A percentile compares a stretch with the other conserved stretches of the same genome.
Evolutionary conservation across 2,329 filamentous ascomycete genomes (phyloP).

Genomic region (Trichoderma asperellum): DNA sequence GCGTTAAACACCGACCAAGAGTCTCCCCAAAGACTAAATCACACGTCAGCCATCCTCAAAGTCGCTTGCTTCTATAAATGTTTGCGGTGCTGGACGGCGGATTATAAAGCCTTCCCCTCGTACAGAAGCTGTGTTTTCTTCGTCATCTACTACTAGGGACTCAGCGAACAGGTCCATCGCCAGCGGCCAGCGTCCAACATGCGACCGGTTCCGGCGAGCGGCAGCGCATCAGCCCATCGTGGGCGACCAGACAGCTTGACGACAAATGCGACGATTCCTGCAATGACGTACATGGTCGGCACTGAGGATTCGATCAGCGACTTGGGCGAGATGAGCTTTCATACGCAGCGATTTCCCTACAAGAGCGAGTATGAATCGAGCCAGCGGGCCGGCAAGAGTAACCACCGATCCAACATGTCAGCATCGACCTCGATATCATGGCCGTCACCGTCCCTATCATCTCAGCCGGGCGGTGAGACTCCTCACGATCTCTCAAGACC

Average conservation of each 20-base stretch:
- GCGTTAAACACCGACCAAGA: slow-evolving; percentile 13
- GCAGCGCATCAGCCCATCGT: slow-evolving; percentile 25
- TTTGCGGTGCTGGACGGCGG: background rate
- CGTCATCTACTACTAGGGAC: background rate
- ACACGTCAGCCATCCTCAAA: slow-evolving; percentile 19
- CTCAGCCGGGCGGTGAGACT: slow-evolving; percentile 27
- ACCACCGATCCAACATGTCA: slow-evolving; percentile 25
- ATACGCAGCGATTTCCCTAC: slow-evolving; percentile 6
- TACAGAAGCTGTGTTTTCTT: background rate
- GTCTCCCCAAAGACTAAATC: slow-evolving; percentile 18
- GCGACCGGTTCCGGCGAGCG: slow-evolving; percentile 31
- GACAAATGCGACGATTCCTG: slow-evolving; percentile 31
- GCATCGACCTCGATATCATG: slow-evolving; percentile 26
- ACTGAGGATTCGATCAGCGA: slow-evolving; percentile 41
- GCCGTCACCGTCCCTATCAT: slow-evolving; percentile 27
- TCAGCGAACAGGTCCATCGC: background rate
- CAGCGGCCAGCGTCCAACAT: slow-evolving; percentile 24
- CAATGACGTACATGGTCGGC: slow-evolving; percentile 44
- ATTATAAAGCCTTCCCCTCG: background rate
- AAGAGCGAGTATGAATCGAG: slow-evolving; percentile 11
- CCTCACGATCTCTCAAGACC: slow-evolving; percentile 34
- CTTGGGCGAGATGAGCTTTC: slow-evolving; percentile 30
- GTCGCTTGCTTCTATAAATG: slow-evolving; percentile 1
- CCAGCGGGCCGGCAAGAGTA: slow-evolving; percentile 9
- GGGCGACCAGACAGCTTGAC: slow-evolving; percentile 29